Evolutionary conservation across 2,329 filamentous ascomycete genomes (phyloP).

Genomic region (Aspergillus novofumigatus): DNA sequence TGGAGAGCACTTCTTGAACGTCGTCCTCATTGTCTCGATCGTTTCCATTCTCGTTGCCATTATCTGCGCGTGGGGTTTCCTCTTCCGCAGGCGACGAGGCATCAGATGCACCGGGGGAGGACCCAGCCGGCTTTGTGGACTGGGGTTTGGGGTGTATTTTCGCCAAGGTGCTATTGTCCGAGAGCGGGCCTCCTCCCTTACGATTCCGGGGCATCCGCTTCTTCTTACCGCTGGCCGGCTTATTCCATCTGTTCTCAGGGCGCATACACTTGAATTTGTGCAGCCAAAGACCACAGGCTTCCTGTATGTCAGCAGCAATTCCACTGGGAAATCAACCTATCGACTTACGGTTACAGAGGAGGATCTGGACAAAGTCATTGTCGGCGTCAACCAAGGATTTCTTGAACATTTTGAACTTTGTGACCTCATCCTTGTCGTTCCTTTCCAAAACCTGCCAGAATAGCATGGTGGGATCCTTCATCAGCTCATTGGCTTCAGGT

Average conservation of each 20-base stretch:
- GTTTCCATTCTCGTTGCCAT: constrained; percentile 16
- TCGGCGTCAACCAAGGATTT: constrained; percentile 66
- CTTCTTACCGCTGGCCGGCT: constrained; percentile 43
- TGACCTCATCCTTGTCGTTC: constrained; percentile 60
- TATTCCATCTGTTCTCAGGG: constrained; percentile 79
- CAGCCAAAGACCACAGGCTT: constrained; percentile 90
- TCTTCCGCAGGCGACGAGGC: constrained; percentile 34
- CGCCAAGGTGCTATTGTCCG: constrained; percentile 28
- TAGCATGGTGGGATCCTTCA: constrained; percentile 68
- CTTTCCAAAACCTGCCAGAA: constrained; percentile 66
- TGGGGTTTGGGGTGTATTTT: constrained; percentile 30
- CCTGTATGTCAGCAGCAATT: constrained; percentile 6
- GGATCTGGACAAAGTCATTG: constrained; percentile 67
- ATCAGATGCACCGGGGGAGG: constrained; percentile 37
- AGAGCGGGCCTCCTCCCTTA: constrained; percentile 31
- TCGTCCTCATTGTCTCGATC: constrained; percentile 32
- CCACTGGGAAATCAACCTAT: not conserved
- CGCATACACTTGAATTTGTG: constrained; percentile 82
- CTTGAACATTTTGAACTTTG: constrained; percentile 68
- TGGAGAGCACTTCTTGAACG: constrained; percentile 29
- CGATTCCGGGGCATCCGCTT: constrained; percentile 36
- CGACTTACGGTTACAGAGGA: constrained; percentile 80
- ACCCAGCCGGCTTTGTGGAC: constrained; percentile 29
- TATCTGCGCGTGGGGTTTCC: constrained; percentile 35
- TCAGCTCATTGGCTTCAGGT: constrained; percentile 65